phyloP scores from a whole-genome alignment of 805 yeast genomes.

The Diddensiella caesifluorescens region DNA sequence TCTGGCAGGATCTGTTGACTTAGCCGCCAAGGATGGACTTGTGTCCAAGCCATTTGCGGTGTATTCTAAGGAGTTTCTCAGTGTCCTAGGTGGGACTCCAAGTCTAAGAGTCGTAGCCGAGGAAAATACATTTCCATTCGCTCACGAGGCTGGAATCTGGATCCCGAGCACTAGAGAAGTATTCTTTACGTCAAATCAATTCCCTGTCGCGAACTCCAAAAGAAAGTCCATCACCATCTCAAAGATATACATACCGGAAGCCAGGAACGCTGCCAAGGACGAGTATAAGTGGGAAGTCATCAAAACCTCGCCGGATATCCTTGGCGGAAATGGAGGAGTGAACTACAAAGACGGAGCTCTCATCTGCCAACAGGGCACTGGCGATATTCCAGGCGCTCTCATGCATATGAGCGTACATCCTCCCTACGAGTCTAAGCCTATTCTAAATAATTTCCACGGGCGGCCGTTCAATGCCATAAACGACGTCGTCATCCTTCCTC shows the following conservation, averaged over 20 bases:
- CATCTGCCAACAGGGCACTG: conserved; percentile 26
- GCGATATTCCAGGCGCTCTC: conserved; percentile 19
- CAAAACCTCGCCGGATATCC: conserved; percentile 20
- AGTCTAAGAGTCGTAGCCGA: conserved; percentile 20
- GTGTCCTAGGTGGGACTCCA: conserved; percentile 19
- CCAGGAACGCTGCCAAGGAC: neutral
- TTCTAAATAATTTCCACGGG: conserved; percentile 27
- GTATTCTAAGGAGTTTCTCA: conserved; percentile 17
- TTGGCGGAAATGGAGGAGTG: conserved; percentile 26
- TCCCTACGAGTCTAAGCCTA: conserved; percentile 17
- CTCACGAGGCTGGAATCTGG: conserved; percentile 31
- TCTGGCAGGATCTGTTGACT: too few species aligned
- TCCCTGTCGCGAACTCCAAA: conserved; percentile 5
- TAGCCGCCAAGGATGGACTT: too few species aligned
- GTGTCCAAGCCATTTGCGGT: conserved; percentile 20
- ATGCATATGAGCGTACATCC: conserved; percentile 20
- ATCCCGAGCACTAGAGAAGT: conserved; percentile 24
- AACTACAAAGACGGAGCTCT: conserved; percentile 24
- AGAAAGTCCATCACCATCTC: conserved; percentile 12
- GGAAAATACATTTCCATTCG: conserved; percentile 21
- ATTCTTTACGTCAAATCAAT: conserved; percentile 28
- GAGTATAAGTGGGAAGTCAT: conserved; percentile 21
- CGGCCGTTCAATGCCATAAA: conserved; percentile 28
- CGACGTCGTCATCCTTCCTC: conserved; percentile 26
- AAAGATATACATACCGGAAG: conserved; percentile 18